Evolutionary conservation across 2,329 filamentous ascomycete species (phyloP).

Genomic region (Colletotrichum sp.): DNA sequence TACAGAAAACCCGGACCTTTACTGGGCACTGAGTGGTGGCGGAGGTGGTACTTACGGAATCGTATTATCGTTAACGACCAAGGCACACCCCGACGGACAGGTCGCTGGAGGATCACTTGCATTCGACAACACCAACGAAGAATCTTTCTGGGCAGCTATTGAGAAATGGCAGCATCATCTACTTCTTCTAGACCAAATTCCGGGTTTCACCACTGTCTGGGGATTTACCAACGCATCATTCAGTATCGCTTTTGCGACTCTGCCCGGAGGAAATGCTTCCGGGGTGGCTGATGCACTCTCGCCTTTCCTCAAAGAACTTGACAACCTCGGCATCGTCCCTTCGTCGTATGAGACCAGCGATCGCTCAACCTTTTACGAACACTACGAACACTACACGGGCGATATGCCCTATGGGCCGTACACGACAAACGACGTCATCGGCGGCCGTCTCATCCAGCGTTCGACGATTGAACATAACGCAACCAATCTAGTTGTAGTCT

Average conservation of each 20-base stretch:
- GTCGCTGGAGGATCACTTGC: conserved; percentile 43
- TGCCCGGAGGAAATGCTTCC: neutral
- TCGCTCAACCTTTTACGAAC: neutral
- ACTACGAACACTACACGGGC: conserved; percentile 38
- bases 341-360: neutral
- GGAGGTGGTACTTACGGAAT: conserved; percentile 58
- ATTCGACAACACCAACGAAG: conserved; percentile 26
- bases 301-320: neutral
- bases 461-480: neutral
- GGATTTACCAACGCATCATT: neutral
- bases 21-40: conserved; percentile 59
- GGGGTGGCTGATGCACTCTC: neutral
- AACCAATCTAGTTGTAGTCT: neutral
- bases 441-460: neutral
- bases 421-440: neutral
- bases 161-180: neutral
- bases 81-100: neutral
- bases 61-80: conserved; percentile 33
- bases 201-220: neutral
- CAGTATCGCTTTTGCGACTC: neutral
- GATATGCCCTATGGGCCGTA: conserved; percentile 38
- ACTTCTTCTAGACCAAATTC: neutral
- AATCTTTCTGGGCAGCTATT: conserved; percentile 22
- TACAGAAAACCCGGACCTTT: conserved; percentile 51
- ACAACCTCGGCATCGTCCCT: neutral